Evolutionary conservation across 805 yeast genomes (phyloP), one percentile per base, ranked within the genome.

Genomic region (Cyberlindnera lachancei): DNA sequence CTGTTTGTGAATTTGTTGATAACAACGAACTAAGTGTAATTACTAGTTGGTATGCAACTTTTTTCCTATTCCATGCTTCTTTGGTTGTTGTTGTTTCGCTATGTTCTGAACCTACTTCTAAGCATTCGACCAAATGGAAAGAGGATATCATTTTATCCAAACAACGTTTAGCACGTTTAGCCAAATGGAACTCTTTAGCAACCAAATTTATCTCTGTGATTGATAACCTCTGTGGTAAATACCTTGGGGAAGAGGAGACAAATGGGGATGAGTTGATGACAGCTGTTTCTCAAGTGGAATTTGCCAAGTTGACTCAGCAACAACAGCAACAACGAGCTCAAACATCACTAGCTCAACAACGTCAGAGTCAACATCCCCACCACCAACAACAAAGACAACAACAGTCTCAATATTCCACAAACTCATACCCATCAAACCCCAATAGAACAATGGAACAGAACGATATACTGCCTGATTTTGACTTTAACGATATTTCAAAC

Each of bases 31-130:
- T 64, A 14, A 62, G 72, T n/a, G 64, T 68, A 17, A 58, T 74
- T 19, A 62, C 73, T 11, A 66, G 72, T 18, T 77, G 84, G 84
- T 72, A 75, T 52, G 71, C 79, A 5, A 70, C 75, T 0, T 77
- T 73, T 46, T 78, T 73, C 50, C 41, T 75, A 11, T 75, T 76
- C 54, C 82, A 77, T 49, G 81, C 83, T 2, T 67, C 71, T 5
- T 53, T 77, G 35, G 70, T 77, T 30, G 75, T 79, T 7, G 63
- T 75, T 32, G 68, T 71, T 8, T 70, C 75, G 42, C 48, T 68
- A 13, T 66, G 73, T 37, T 63, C 75, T 8, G 76, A 73, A 34
- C 68, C 74, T 6, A 45, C 46, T 5, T 65, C 73, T 11, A 61
- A 64, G 30, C 64, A 66, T 42, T 59, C 71, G 3, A 33, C 31